Base-by-base conservation (phyloP, 495 filamentous ascomycete species). In the Pseudevernia furfuracea region DNA sequence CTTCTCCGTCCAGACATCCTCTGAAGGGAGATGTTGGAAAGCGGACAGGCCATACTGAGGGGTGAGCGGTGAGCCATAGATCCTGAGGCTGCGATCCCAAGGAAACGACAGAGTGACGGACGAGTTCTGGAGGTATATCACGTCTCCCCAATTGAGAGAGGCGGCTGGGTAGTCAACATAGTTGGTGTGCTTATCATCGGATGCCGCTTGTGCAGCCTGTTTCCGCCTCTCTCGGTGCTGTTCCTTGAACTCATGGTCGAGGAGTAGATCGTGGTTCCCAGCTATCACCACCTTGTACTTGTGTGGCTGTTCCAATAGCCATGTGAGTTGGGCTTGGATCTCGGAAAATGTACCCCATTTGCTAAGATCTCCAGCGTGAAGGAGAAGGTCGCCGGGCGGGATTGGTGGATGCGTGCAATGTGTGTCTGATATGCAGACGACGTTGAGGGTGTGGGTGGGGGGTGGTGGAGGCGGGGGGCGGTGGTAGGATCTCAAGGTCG, bases 361-460 rank as follows among this genome's bases (percentile, higher is more conserved):
- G 59, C 84, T 84, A 63, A 96, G 74, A 72, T 97, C 93, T 11
- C 93, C 93, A 15, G 90, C 89, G 70, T 96, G 92, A 57, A 97
- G 89, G 9, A 96, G 79, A 32, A 96, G 76, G 67, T 96, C 93
- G 25, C 91, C 93, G 32, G 84, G 74, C 0, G 91, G 90, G 1
- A 96, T 75, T 0, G 71, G 66, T 34, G 84, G 84, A 74, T 89
- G 79, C 28, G 81, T 74, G n/a, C 80, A 82, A 71, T 97, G 93
- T 11, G 92, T 96, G 74, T 97, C 93, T 0, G 90, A 94, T 38
- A 97, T 85, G 71, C 89, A 96, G 56, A 96, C 87, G 41, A 96
- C 82, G 5, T 38, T 58, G 37, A 59, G 58, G 28, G 37, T 55
- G 39, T n/a, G 21, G 30, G n/a, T 23, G 49, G 44, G 61, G 10